These are phyloP conservation scores for Ceratocystiopsis brevicomis DNA, from an alignment of 2,329 filamentous ascomycete species.

Conservation along the genomic window DNA sequence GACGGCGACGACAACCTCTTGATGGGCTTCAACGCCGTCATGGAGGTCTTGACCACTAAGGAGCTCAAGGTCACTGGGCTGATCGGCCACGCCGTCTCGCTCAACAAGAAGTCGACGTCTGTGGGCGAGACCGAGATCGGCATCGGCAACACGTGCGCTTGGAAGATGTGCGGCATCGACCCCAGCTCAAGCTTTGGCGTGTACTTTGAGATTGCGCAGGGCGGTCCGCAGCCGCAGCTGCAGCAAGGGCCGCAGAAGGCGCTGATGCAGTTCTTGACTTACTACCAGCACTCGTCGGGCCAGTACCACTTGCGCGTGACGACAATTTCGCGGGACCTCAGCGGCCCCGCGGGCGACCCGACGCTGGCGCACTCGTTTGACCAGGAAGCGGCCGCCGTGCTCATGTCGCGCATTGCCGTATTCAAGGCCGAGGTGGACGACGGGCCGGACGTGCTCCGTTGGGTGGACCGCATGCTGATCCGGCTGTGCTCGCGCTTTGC, in stretches of 20 bases:
- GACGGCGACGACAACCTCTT: constrained; percentile 84
- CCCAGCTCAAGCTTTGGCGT: constrained; percentile 84
- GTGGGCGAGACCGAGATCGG: constrained; percentile 96
- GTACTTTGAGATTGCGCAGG: constrained; percentile 96
- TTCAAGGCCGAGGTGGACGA: constrained; percentile 98
- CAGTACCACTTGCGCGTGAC: constrained; percentile 94
- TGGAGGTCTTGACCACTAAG: constrained; percentile 93
- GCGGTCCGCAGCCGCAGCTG: constrained; percentile 68
- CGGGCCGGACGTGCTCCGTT: constrained; percentile 90
- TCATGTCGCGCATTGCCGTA: constrained; percentile 98
- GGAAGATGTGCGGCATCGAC: constrained; percentile 99
- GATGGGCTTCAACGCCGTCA: constrained; percentile 94
- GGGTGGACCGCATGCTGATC: constrained; percentile 98
- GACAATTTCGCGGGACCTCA: constrained; percentile 77
- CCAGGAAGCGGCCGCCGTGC: constrained; percentile 87
- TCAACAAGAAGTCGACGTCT: constrained; percentile 95
- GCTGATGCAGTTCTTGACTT: constrained; percentile 95
- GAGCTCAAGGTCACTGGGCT: constrained; percentile 95
- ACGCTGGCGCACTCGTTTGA: constrained; percentile 94
- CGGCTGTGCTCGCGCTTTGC: constrained; percentile 89
- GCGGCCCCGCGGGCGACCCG: constrained; percentile 83
- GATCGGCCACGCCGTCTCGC: constrained; percentile 86
- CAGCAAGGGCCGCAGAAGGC: constrained; percentile 67
- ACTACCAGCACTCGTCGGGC: constrained; percentile 93
- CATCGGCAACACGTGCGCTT: constrained; percentile 94